Evolutionary conservation across 257 asterid genomes (phyloP).

Genomic region (Nicotiana knightiana): DNA sequence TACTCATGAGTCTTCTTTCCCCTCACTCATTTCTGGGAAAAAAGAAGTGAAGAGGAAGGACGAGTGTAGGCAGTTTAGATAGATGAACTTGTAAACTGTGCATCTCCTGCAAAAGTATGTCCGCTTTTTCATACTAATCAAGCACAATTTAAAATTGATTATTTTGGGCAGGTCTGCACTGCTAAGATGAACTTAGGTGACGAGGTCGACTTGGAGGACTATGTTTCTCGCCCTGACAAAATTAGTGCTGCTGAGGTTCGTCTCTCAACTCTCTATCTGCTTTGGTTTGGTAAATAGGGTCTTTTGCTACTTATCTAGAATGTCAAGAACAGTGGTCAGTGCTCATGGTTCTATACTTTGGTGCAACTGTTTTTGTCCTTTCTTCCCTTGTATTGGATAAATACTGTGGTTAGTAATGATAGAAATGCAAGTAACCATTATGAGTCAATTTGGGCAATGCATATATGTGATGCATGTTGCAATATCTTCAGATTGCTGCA

Average conservation of each 20-base stretch:
- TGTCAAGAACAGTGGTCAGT: background rate
- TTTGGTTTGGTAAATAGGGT: background rate
- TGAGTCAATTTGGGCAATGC: background rate
- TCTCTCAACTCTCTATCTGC: slow-evolving; percentile 1
- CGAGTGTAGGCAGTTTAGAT: background rate
- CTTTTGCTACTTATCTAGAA: background rate
- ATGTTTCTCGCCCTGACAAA: slow-evolving; percentile 87
- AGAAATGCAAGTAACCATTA: too few species aligned
- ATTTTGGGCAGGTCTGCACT: slow-evolving; percentile 62
- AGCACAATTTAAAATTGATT: background rate
- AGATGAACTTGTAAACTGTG: background rate
- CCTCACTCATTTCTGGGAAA: background rate
- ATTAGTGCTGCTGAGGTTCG: slow-evolving; percentile 94
- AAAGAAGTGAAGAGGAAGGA: background rate
- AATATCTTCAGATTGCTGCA: slow-evolving; percentile 55
- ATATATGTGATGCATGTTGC: background rate
- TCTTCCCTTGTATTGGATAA: background rate
- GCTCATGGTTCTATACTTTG: background rate
- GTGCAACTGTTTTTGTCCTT: background rate
- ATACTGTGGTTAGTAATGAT: background rate
- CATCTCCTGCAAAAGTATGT: background rate
- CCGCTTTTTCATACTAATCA: background rate
- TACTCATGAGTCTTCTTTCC: background rate
- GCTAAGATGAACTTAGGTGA: slow-evolving; percentile 82
- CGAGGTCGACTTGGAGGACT: slow-evolving; percentile 86